Evolutionary conservation across 192 early-diverging fungal genomes (phyloP).

Genomic region (Entophlyctis luteolus): DNA sequence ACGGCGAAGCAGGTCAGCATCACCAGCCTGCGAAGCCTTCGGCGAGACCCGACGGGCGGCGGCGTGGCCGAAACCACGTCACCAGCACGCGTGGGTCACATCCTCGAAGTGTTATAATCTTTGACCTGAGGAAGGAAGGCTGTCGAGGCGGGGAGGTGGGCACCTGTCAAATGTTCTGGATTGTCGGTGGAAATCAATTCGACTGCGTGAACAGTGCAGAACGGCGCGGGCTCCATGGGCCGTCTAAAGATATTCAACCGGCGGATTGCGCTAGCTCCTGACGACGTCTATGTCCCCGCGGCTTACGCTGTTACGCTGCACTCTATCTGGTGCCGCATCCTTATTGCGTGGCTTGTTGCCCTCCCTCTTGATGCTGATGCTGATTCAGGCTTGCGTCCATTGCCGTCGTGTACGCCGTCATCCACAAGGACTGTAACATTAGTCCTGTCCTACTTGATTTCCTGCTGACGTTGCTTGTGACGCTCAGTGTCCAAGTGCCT

Average conservation of each 20-base stretch:
- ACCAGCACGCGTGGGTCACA: too few relatives aligned
- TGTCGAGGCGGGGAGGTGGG: too few relatives aligned
- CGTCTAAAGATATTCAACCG: conserved; percentile 35
- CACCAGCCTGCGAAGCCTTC: too few relatives aligned
- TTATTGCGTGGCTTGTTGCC: not conserved
- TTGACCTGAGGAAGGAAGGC: too few relatives aligned
- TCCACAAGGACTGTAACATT: conserved; percentile 22
- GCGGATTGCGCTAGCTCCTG: conserved; percentile 24
- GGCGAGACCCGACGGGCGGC: too few relatives aligned
- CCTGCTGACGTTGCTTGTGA: conserved; percentile 10
- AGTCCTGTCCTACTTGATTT: conserved; percentile 6
- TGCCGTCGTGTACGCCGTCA: conserved; percentile 19
- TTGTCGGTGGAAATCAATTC: too few relatives aligned
- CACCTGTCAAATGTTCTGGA: too few relatives aligned
- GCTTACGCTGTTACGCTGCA: conserved; percentile 22
- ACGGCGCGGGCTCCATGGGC: conserved; percentile 15
- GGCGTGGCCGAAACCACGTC: too few relatives aligned
- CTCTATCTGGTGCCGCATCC: conserved; percentile 28
- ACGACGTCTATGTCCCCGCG: conserved; percentile 36
- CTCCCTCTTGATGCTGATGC: not conserved
- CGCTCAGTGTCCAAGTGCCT: conserved; percentile 12
- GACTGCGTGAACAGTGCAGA: too few relatives aligned
- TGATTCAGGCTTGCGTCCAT: conserved; percentile 22
- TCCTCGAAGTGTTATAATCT: too few relatives aligned
- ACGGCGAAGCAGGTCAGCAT: too few relatives aligned